Conservation (phyloP, 2,329 filamentous ascomycete genomes). For the Colletotrichum sp. region DNA sequence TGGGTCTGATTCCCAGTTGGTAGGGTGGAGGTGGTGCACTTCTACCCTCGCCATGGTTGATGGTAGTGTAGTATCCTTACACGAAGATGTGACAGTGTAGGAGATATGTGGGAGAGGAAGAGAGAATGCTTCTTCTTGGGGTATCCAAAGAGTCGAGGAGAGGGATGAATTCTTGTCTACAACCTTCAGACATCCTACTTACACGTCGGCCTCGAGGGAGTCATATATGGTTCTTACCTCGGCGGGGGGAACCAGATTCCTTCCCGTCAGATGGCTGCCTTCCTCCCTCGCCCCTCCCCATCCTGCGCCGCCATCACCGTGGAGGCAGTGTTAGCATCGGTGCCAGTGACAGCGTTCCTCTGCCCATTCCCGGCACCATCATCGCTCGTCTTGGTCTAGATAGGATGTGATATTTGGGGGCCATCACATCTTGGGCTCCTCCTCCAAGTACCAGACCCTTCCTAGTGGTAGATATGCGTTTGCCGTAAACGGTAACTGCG, state of each 20-base stretch:
- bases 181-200: background rate
- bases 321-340: background rate
- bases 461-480: background rate
- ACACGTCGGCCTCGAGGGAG: background rate
- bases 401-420: background rate
- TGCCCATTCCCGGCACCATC: background rate
- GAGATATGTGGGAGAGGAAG: background rate
- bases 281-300: background rate
- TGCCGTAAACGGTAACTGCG: background rate
- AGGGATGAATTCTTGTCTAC: background rate
- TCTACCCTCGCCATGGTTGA: background rate
- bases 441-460: background rate
- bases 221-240: background rate
- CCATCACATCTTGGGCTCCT: background rate
- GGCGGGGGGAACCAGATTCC: background rate
- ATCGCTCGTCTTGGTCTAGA: background rate
- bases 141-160: background rate
- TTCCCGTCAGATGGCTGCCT: background rate
- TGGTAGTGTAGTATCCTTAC: background rate
- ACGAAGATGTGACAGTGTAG: background rate
- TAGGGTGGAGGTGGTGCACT: conserved; percentile 28
- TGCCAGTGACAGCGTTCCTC: background rate
- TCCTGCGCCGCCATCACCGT: background rate
- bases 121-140: background rate
- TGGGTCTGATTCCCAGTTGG: conserved; percentile 38